Evolutionary conservation across 805 yeast species (phyloP), one percentile per base, ranked within the genome.

Genomic region (Cyberlindnera misumaiensis): DNA sequence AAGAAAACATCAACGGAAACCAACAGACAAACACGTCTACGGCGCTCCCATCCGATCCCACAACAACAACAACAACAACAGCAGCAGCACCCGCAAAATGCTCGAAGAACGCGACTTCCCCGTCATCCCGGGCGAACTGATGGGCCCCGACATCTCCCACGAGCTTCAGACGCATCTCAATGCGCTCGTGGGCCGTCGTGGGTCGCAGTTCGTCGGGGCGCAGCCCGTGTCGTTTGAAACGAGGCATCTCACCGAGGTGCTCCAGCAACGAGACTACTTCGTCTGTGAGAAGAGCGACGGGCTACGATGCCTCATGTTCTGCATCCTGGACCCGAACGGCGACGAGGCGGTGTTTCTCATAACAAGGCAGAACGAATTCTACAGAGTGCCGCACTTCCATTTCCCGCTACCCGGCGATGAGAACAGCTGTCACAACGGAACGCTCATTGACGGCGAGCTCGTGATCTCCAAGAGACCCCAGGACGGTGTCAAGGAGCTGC

Each of bases 251-350:
- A 58, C 58, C 4, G 75, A 76, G 34, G 75, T 78, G 26, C 64
- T 93, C 34, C 56, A 72, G 55, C 62, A 70, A 3, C 78, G 80
- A 42, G 97, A 94, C 53, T 93, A 89, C 56, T 80, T 79, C 48
- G 98, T 93, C 0, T 94, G 98, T 64, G 99, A 93, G 54, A 93
- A 93, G 58, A 77, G 93, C 0, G 98, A 93, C 61, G 99, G 99
- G 0, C 65, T 90, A 35, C 68, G 99, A 38, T 87, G 94, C 42
- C 64, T 93, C 38, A 67, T 93, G 68, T 71, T 83, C 37, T 61
- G 83, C 22, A 63, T 74, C 7, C 64, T 75, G 46, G 82, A 80
- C 39, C 81, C 83, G 11, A 75, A 78, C 6, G 79, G 77, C 22
- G 90, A 86, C 34, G 97, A 93, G 58, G 90, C 94, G 4, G 84